Evolutionary conservation across 306 rosid genomes (phyloP).

Genomic region (Casuarina glauca): DNA sequence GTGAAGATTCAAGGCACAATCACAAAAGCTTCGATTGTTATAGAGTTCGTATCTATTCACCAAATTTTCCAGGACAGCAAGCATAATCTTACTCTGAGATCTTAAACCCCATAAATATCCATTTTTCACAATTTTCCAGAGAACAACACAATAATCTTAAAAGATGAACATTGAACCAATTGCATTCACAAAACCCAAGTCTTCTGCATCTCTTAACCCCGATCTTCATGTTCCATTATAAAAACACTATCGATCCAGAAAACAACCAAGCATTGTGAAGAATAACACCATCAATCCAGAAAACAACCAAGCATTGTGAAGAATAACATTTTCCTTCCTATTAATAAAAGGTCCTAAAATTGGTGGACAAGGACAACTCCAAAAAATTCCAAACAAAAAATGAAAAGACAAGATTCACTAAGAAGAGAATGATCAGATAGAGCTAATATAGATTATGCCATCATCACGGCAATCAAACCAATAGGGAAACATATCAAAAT

Average conservation of each 20-base stretch:
- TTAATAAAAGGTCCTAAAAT: not conserved
- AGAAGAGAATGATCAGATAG: slow-evolving; percentile 11
- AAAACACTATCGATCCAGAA: not conserved
- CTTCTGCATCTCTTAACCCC: not conserved
- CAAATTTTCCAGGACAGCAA: not conserved
- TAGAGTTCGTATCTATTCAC: not conserved
- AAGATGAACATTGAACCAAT: not conserved
- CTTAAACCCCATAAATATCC: not conserved
- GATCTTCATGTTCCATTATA: not conserved
- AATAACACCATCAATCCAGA: not conserved
- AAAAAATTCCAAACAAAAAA: not conserved
- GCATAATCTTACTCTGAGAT: not conserved
- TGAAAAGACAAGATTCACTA: not conserved
- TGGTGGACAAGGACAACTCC: not conserved
- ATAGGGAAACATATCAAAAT: slow-evolving; percentile 44
- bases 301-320: no score
- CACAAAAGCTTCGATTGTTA: not conserved
- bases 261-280: not conserved
- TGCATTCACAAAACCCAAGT: not conserved
- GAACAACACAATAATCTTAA: not conserved
- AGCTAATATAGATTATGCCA: slow-evolving; percentile 24
- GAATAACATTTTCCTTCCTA: not conserved
- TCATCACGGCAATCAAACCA: slow-evolving; percentile 58
- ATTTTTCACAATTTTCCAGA: not conserved
- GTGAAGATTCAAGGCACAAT: not conserved